A percentile compares a stretch with the other conserved stretches of the same genome.
These are phyloP conservation scores for Ogataea hybrid DNA, from an alignment of 1,139 yeast species.

Conservation along the genomic window DNA sequence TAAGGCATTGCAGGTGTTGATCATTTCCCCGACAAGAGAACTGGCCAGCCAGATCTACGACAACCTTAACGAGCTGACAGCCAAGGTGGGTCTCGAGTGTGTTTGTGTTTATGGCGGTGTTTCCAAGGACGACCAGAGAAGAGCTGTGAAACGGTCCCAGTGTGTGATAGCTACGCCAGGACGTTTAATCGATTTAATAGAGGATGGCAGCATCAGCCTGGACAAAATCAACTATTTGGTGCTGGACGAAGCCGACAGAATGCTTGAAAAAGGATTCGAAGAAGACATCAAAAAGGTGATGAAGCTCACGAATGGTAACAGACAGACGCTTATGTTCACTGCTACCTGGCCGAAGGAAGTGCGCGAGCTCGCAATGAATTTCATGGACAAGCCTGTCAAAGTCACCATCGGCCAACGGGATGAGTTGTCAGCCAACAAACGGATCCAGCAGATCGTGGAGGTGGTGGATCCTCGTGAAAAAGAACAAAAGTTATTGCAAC, in stretches of 20 bases:
- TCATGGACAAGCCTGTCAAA: slow-evolving; percentile 79
- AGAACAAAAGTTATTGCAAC: slow-evolving; percentile 69
- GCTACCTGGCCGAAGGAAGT: slow-evolving; percentile 94
- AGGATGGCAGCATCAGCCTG: slow-evolving; percentile 82
- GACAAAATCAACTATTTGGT: slow-evolving; percentile 73
- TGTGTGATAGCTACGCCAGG: slow-evolving; percentile 98
- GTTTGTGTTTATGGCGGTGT: slow-evolving; percentile 98
- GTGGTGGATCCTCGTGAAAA: slow-evolving; percentile 83
- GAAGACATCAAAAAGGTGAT: slow-evolving; percentile 89
- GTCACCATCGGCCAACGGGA: slow-evolving; percentile 93
- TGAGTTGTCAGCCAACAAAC: slow-evolving; percentile 89
- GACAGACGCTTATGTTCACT: slow-evolving; percentile 88
- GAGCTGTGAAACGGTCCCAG: slow-evolving; percentile 55
- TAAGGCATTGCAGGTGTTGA: slow-evolving; percentile 69
- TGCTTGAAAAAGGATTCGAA: slow-evolving; percentile 96
- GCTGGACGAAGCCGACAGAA: slow-evolving; percentile 96
- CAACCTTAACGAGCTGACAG: slow-evolving; percentile 68
- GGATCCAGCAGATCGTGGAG: slow-evolving; percentile 91
- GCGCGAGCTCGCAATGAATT: slow-evolving; percentile 81
- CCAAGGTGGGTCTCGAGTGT: slow-evolving; percentile 60
- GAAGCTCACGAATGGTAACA: slow-evolving; percentile 46
- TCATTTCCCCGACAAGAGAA: slow-evolving; percentile 96
- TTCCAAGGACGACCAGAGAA: slow-evolving; percentile 87
- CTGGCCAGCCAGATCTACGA: slow-evolving; percentile 92
- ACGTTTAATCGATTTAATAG: slow-evolving; percentile 83